Conservation (phyloP, 2,329 filamentous ascomycete genomes). For the Nannizziopsis arthrosporioides region DNA sequence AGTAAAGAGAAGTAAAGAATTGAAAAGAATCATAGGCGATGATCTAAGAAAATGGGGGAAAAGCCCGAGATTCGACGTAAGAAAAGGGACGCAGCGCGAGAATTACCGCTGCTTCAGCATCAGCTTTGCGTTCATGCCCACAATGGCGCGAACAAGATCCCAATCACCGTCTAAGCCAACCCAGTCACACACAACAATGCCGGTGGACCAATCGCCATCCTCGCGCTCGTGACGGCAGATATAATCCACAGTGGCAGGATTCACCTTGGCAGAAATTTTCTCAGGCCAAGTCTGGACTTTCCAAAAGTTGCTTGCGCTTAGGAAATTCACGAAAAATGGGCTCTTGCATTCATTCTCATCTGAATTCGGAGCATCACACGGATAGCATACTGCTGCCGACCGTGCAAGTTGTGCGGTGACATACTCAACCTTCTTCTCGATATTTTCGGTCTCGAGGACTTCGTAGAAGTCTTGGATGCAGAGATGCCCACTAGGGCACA, state of each 20-base stretch:
- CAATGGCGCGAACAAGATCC: conserved; percentile 76
- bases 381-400: conserved; percentile 44
- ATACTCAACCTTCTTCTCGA: conserved; percentile 67
- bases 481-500: conserved; percentile 57
- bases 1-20: too few species aligned
- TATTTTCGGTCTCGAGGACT: conserved; percentile 60
- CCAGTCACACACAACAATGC: conserved; percentile 87
- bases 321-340: conserved; percentile 80
- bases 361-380: conserved; percentile 22
- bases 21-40: not conserved
- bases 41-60: not conserved
- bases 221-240: conserved; percentile 39
- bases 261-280: conserved; percentile 74
- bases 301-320: conserved; percentile 90
- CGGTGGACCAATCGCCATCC: conserved; percentile 63
- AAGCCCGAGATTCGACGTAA: conserved; percentile 1
- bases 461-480: conserved; percentile 94
- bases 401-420: conserved; percentile 66
- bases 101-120: conserved; percentile 22
- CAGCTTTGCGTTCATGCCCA: conserved; percentile 74
- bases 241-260: conserved; percentile 58
- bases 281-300: conserved; percentile 86
- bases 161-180: conserved; percentile 78
- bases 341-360: conserved; percentile 37
- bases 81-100: conserved; percentile 3